A percentile compares a stretch with the other conserved stretches of the same genome.
Evolutionary conservation across 2,329 filamentous ascomycete genomes (phyloP).

Genomic region (Sporothrix curviconia): DNA sequence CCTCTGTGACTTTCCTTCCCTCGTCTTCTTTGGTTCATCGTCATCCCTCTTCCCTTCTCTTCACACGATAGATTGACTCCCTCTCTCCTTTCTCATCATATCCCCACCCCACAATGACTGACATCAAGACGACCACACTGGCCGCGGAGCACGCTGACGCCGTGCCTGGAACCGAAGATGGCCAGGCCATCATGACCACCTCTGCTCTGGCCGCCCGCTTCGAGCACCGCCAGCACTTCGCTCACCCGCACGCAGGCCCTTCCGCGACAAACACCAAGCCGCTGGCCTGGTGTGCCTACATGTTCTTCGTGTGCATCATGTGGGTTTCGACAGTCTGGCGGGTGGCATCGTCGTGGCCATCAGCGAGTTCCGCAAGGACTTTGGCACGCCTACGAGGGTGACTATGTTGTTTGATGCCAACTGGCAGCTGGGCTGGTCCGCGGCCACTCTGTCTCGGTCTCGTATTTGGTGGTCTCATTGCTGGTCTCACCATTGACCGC

Average conservation of each 20-base stretch:
- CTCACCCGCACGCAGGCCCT: constrained; percentile 1
- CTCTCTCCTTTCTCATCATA: not conserved
- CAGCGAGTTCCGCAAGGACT: constrained; percentile 34
- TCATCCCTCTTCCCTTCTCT: constrained; percentile 51
- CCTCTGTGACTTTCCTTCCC: too few relatives aligned
- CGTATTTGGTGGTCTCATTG: constrained; percentile 16
- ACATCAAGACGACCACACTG: not conserved
- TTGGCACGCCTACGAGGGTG: constrained; percentile 29
- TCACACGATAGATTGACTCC: not conserved
- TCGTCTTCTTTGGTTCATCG: constrained; percentile 50
- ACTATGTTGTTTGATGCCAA: constrained; percentile 32
- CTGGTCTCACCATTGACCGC: constrained; percentile 25
- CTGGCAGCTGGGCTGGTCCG: constrained; percentile 36
- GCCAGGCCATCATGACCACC: not conserved
- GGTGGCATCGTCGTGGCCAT: constrained; percentile 32
- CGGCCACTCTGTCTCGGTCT: constrained; percentile 20
- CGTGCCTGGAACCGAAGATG: not conserved
- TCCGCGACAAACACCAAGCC: not conserved
- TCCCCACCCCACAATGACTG: constrained; percentile 24
- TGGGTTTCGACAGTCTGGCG: constrained; percentile 30
- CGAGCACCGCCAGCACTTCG: constrained; percentile 1
- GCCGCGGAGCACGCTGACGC: not conserved
- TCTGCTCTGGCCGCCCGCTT: not conserved
- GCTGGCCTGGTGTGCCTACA: constrained; percentile 13
- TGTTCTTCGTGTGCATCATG: constrained; percentile 19